A percentile compares a stretch with the other conserved stretches of the same genome.
Evolutionary conservation across 139 green algal genomes (phyloP).

Genomic region (Coelastrella sp.): DNA sequence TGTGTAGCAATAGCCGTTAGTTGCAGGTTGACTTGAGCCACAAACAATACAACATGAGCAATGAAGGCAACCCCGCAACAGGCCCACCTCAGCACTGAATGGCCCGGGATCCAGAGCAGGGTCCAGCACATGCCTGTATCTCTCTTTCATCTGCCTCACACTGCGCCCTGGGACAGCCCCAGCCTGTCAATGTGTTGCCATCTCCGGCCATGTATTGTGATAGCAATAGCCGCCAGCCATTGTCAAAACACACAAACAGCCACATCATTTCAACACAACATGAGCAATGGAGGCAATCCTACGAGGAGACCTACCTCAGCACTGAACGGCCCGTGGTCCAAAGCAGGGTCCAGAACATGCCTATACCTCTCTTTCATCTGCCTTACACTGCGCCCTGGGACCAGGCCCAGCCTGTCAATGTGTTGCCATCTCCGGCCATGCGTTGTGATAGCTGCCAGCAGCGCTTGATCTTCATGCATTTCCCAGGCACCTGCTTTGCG

Average conservation of each 20-base stretch:
- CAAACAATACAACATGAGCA: no score
- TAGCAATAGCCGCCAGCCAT: background rate
- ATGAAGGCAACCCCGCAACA: no score
- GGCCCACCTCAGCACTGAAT: background rate
- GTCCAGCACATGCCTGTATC: conserved; percentile 21
- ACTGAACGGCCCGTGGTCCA: background rate
- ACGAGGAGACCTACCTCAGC: background rate
- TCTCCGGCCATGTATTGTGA: background rate
- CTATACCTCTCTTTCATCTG: conserved; percentile 26
- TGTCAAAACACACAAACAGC: no score
- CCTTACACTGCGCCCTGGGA: background rate
- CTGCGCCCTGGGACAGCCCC: background rate
- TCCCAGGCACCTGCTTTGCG: background rate
- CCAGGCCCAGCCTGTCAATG: background rate
- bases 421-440: background rate
- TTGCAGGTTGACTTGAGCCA: no score
- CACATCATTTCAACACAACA: no score
- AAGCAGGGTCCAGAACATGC: background rate
- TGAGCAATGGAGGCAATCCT: no score
- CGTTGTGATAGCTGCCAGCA: background rate
- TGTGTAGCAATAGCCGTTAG: no score
- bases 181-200: background rate
- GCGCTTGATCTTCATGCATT: background rate
- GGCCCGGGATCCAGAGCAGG: background rate
- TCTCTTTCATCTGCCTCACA: conserved; percentile 7